Evolutionary conservation across 129 eudicot species (phyloP), one percentile per base, ranked within the genome.

Genomic region (Tagetes patula): DNA sequence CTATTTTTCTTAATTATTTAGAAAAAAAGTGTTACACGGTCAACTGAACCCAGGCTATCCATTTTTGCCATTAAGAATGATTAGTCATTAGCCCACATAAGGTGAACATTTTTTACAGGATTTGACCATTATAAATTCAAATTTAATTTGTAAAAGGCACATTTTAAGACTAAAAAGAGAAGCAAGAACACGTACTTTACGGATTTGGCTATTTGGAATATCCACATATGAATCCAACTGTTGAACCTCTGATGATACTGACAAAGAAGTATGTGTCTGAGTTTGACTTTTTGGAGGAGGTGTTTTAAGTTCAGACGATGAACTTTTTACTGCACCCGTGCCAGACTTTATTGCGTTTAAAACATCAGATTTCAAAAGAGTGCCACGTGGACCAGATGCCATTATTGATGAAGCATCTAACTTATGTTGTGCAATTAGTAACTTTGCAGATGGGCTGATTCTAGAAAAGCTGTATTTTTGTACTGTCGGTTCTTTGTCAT

Each of bases 391-490:
- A 78, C 99, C 99, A 61, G 99, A 86, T 81, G 97, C 84, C 27
- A 27, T 53, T 79, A 94, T 77, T 27, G 87, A 84, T 39, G 99
- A 88, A 65, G 89, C 81, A 83, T 94, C 99, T 50, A 94, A 72
- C 20, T 89, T 85, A 71, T 90, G 95, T 80, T 86, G 91, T 7
- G 67, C 75, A 41, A 94, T 83, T 55, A 94, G 87, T 78, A 94
- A 68, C 81, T 90, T 94, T 36, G 99, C 99, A 53, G 99, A 86
- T 79, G 99, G 99, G 85, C 99, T 90, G 66, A 94, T 90, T 80
- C 97, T 85, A 69, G 56, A 46, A 50, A 90, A 84, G 54, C 83
- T 55, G 59, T 86, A 81, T 69, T 79, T 84, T 66, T 75, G 82
- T 71, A 54, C 71, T 46, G 71, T 85, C 45, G 69, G 75, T 63